Conservation (phyloP, 2,329 filamentous ascomycete species). For the Lasiodiplodia gonubiensis region DNA sequence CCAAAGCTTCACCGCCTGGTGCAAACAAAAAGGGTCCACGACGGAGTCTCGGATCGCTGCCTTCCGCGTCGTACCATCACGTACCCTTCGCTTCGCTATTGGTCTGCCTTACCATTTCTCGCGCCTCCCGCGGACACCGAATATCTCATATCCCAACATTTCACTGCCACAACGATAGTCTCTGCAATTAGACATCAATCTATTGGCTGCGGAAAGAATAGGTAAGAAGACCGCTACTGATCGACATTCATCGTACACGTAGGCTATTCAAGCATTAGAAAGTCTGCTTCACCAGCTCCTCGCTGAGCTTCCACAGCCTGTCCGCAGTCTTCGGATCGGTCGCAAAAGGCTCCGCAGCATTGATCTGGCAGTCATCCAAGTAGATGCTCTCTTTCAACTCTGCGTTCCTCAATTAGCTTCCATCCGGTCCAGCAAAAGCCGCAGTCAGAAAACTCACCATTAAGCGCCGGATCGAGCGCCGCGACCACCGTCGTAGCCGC, state of each 20-base stretch:
- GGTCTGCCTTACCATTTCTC: neutral
- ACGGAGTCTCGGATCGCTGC: neutral
- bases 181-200: too few species aligned
- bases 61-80: conserved; percentile 1
- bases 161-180: neutral
- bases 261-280: neutral
- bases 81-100: neutral
- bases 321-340: conserved; percentile 35
- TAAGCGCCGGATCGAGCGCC: conserved; percentile 39
- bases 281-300: conserved; percentile 39
- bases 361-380: conserved; percentile 37
- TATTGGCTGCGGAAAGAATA: too few species aligned
- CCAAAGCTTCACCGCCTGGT: neutral
- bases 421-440: neutral
- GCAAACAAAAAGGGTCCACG: neutral
- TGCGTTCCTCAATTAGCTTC: neutral
- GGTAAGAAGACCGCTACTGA: too few species aligned
- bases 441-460: conserved; percentile 18
- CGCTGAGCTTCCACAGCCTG: conserved; percentile 42
- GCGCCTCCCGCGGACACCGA: neutral
- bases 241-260: too few species aligned
- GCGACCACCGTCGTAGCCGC: conserved; percentile 40
- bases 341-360: conserved; percentile 33
- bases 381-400: conserved; percentile 35
- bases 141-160: neutral